phyloP scores from a whole-genome alignment of 345 rosid species.

The Rubroshorea leprosula region DNA sequence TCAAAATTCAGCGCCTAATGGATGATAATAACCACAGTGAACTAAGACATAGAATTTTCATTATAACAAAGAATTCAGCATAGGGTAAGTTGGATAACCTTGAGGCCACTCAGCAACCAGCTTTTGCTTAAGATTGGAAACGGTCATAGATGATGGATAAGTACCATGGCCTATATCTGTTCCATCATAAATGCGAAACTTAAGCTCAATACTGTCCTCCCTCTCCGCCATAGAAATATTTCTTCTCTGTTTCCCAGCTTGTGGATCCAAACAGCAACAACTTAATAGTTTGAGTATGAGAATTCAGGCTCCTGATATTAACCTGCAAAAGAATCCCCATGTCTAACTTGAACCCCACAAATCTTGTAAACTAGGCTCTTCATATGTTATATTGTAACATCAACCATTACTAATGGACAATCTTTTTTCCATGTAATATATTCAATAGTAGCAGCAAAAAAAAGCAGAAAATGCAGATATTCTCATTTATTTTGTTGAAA shows the following conservation, averaged over 20 bases:
- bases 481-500: neutral
- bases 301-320: slow-evolving; percentile 18
- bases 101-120: slow-evolving; percentile 43
- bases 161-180: slow-evolving; percentile 35
- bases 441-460: neutral
- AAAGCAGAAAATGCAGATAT: neutral
- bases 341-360: neutral
- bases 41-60: neutral
- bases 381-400: neutral
- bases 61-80: neutral
- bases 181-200: slow-evolving; percentile 40
- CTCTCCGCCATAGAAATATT: slow-evolving; percentile 22
- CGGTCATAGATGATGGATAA: slow-evolving; percentile 26
- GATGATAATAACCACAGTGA: slow-evolving; percentile 7
- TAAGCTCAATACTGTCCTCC: slow-evolving; percentile 29
- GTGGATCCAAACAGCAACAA: slow-evolving; percentile 15
- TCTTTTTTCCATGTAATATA: neutral
- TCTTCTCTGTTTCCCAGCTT: slow-evolving; percentile 20
- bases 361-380: neutral
- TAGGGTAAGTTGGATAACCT: slow-evolving; percentile 22
- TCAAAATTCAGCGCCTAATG: neutral
- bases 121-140: slow-evolving; percentile 36
- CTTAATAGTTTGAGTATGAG: slow-evolving; percentile 8
- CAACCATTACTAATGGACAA: neutral
- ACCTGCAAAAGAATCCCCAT: slow-evolving; percentile 20